phyloP scores from a whole-genome alignment of 345 rosid species.

The Linum tenue region DNA sequence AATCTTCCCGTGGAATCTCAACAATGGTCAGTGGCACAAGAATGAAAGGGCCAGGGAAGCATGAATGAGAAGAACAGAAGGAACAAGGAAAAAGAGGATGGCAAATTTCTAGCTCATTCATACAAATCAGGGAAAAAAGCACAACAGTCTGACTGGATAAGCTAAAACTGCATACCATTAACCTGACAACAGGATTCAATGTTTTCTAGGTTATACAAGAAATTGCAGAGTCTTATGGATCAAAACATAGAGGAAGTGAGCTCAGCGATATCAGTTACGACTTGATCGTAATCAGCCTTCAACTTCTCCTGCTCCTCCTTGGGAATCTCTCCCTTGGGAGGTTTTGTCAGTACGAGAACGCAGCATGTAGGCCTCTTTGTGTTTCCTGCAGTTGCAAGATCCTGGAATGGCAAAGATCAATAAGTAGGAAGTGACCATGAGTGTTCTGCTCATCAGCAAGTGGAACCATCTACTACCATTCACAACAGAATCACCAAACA shows the following conservation, averaged over 20 bases:
- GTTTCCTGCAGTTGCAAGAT: slow-evolving; percentile 85
- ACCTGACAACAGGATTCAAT: too few relatives aligned
- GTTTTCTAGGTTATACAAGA: neutral
- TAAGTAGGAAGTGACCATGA: neutral
- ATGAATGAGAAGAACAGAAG: too few relatives aligned
- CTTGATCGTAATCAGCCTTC: slow-evolving; percentile 51
- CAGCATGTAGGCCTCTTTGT: slow-evolving; percentile 97
- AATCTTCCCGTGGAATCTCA: too few relatives aligned
- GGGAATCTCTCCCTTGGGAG: slow-evolving; percentile 60
- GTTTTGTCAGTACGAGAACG: slow-evolving; percentile 71
- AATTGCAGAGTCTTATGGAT: neutral
- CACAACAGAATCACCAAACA: too few relatives aligned
- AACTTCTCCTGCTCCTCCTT: slow-evolving; percentile 60
- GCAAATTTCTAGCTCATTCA: too few relatives aligned
- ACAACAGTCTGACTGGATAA: too few relatives aligned
- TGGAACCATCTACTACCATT: too few relatives aligned
- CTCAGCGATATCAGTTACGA: slow-evolving; percentile 53
- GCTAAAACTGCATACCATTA: too few relatives aligned
- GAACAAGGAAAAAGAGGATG: too few relatives aligned
- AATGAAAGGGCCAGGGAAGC: too few relatives aligned
- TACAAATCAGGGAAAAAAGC: too few relatives aligned
- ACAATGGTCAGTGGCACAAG: too few relatives aligned
- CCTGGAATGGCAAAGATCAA: slow-evolving; percentile 34
- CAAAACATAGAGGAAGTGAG: slow-evolving; percentile 43
- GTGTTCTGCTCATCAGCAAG: neutral